These are phyloP conservation scores for Aspergillus campestris DNA, from an alignment of 495 filamentous ascomycete species.

Conservation along the genomic window DNA sequence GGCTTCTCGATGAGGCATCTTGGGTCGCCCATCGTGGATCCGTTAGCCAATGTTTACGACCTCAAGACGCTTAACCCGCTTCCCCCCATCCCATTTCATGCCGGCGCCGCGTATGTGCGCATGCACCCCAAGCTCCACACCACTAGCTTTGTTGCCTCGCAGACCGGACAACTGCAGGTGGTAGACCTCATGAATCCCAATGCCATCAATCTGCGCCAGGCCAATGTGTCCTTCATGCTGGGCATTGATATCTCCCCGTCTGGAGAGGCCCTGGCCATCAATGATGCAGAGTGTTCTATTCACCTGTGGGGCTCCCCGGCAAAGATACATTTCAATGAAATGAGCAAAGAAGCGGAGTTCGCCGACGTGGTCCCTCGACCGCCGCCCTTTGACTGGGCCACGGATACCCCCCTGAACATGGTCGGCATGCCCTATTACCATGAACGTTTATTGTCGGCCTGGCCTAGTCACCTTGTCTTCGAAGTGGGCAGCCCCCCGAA, in stretches of 20 bases:
- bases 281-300: slow-evolving; percentile 67
- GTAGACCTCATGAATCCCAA: slow-evolving; percentile 94
- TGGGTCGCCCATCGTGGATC: slow-evolving; percentile 64
- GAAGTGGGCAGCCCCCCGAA: slow-evolving; percentile 76
- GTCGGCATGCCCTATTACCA: slow-evolving; percentile 92
- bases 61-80: slow-evolving; percentile 77
- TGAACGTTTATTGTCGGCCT: slow-evolving; percentile 77
- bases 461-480: slow-evolving; percentile 75
- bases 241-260: slow-evolving; percentile 80
- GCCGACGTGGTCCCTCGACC: slow-evolving; percentile 50
- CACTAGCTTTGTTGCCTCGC: slow-evolving; percentile 82
- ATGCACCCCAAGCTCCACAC: slow-evolving; percentile 94
- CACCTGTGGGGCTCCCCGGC: slow-evolving; percentile 86
- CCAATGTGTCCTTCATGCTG: slow-evolving; percentile 65
- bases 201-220: slow-evolving; percentile 80
- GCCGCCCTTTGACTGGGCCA: slow-evolving; percentile 53
- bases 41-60: slow-evolving; percentile 89
- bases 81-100: slow-evolving; percentile 84
- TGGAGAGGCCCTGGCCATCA: slow-evolving; percentile 78
- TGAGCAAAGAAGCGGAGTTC: slow-evolving; percentile 70
- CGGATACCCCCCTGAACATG: slow-evolving; percentile 72
- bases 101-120: slow-evolving; percentile 83
- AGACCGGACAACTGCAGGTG: slow-evolving; percentile 84
- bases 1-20: slow-evolving; percentile 74
- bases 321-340: slow-evolving; percentile 86